These are phyloP conservation scores for Hyphopichia pseudoburtonii DNA, from an alignment of 1,139 yeast genomes.

Conservation along the genomic window DNA sequence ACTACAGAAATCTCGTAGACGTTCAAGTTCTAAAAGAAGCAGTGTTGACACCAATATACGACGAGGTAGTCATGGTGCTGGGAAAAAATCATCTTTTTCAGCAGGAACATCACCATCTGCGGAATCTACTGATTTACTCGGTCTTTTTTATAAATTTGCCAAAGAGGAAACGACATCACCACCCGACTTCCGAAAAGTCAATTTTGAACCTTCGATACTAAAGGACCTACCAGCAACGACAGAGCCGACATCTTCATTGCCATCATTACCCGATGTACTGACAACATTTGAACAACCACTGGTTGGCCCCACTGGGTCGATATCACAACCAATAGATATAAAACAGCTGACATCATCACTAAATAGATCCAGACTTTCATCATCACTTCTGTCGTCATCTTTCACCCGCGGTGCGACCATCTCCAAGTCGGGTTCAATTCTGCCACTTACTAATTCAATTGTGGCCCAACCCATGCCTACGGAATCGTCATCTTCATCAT, in stretches of 20 bases:
- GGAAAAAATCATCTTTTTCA: background rate
- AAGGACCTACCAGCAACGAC: background rate
- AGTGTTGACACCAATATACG: background rate
- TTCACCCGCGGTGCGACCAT: no score
- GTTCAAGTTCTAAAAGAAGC: constrained; percentile 6
- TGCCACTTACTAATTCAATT: constrained; percentile 3
- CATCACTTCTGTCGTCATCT: no score
- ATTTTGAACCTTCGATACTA: background rate
- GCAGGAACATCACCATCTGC: constrained; percentile 2
- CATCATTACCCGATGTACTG: no score
- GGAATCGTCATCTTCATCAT: constrained; percentile 1
- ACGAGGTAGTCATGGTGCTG: constrained; percentile 16
- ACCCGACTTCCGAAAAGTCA: constrained; percentile 5
- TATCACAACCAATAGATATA: no score
- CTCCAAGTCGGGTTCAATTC: constrained; percentile 1
- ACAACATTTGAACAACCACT: no score
- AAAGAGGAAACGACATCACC: constrained; percentile 33
- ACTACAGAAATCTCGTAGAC: constrained; percentile 9
- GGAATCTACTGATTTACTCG: constrained; percentile 37
- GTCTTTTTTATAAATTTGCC: constrained; percentile 43
- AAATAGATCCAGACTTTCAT: no score
- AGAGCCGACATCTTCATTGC: background rate
- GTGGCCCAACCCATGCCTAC: background rate
- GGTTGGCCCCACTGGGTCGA: no score
- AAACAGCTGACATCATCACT: no score